Percentiles rank a stretch among this genome's conserved stretches.
phyloP scores from a whole-genome alignment of 2,329 filamentous ascomycete species.

The Paracorniculantispora psalliotae region DNA sequence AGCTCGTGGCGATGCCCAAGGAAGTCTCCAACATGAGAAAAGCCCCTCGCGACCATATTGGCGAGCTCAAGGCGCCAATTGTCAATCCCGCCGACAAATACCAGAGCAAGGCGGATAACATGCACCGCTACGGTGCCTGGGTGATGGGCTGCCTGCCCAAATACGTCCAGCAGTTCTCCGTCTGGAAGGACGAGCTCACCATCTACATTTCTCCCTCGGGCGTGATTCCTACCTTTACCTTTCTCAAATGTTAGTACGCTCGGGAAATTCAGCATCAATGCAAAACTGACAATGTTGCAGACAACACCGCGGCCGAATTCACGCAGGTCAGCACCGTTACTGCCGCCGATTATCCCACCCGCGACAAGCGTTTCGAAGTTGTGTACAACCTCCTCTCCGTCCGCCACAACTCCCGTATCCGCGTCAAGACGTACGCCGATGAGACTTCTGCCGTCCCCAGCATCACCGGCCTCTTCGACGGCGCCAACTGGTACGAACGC shows the following conservation, averaged over 20 bases:
- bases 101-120: constrained; percentile 74
- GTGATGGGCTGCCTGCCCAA: constrained; percentile 95
- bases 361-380: constrained; percentile 92
- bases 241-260: constrained; percentile 68
- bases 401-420: constrained; percentile 91
- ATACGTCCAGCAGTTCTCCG: constrained; percentile 98
- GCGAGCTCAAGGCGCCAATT: constrained; percentile 68
- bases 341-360: constrained; percentile 90
- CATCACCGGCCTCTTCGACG: constrained; percentile 80
- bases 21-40: constrained; percentile 63
- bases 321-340: constrained; percentile 92
- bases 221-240: constrained; percentile 85
- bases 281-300: constrained; percentile 31
- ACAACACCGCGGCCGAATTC: constrained; percentile 96
- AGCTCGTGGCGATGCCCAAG: constrained; percentile 53
- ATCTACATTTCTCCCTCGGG: constrained; percentile 87
- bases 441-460: constrained; percentile 91
- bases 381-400: constrained; percentile 97
- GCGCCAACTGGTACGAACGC: constrained; percentile 97
- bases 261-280: not conserved
- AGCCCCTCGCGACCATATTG: constrained; percentile 52
- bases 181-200: constrained; percentile 98
- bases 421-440: constrained; percentile 98
- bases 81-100: constrained; percentile 94
- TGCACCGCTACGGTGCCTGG: constrained; percentile 95